Percentiles rank a stretch among this genome's conserved stretches.
phyloP scores from a whole-genome alignment of 192 early-diverging fungal species.

The Spinellus fusiger region DNA sequence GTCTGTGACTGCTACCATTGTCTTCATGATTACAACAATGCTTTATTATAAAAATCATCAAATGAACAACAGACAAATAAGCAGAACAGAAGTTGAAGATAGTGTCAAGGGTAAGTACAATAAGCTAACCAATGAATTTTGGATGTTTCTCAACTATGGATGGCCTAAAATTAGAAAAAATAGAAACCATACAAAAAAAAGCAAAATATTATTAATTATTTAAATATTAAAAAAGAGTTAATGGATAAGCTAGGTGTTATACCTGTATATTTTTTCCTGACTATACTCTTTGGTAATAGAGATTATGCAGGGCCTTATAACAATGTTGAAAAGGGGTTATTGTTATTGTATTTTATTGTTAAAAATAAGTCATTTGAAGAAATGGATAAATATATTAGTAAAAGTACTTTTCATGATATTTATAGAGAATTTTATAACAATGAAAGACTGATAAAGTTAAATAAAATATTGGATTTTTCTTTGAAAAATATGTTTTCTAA shows the following conservation, averaged over 20 bases:
- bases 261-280: background rate
- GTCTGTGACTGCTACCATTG: no score
- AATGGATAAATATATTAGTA: background rate
- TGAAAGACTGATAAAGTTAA: background rate
- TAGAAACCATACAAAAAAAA: background rate
- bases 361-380: background rate
- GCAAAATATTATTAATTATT: background rate
- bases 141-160: background rate
- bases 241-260: background rate
- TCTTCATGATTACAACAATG: no score
- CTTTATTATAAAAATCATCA: no score
- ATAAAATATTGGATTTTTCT: background rate
- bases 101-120: no score
- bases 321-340: background rate
- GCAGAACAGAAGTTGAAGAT: no score
- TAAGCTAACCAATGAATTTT: background rate
- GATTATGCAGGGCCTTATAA: background rate
- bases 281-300: background rate
- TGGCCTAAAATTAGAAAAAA: background rate
- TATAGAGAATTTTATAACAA: constrained; percentile 8
- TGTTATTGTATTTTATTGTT: background rate
- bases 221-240: background rate
- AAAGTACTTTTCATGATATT: background rate
- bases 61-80: no score
- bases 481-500: background rate